A percentile compares a stretch with the other conserved stretches of the same genome.
Evolutionary conservation across 176 grass and related monocot species (phyloP).

Genomic region (Hordeum marinum): DNA sequence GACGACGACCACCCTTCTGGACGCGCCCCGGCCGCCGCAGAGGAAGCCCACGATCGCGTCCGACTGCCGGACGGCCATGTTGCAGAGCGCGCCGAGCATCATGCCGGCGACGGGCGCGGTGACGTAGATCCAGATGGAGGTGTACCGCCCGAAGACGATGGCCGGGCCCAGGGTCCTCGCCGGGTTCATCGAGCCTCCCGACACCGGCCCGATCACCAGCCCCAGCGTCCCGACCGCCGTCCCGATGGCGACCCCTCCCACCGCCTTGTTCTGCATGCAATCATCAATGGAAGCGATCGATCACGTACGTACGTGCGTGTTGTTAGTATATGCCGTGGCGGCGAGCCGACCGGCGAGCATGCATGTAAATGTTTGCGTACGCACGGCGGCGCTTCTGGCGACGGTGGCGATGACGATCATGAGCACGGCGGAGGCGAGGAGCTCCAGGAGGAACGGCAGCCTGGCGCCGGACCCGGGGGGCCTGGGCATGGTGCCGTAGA

Average conservation of each 20-base stretch:
- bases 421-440: conserved; percentile 47
- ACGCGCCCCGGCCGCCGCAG: neutral
- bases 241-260: conserved; percentile 38
- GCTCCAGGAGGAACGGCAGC: conserved; percentile 48
- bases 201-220: conserved; percentile 47
- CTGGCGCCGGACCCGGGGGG: neutral
- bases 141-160: conserved; percentile 37
- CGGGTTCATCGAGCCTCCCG: conserved; percentile 75
- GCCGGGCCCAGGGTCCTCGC: conserved; percentile 56
- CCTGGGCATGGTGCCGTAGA: conserved; percentile 37
- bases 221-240: conserved; percentile 16
- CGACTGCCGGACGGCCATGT: conserved; percentile 16
- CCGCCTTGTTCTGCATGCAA: conserved; percentile 15
- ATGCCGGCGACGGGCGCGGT: conserved; percentile 49
- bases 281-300: no score
- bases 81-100: conserved; percentile 39
- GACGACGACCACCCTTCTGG: neutral
- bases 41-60: conserved; percentile 29
- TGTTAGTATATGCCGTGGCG: no score
- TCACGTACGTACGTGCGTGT: no score
- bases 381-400: conserved; percentile 14
- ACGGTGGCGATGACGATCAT: conserved; percentile 63
- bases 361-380: no score
- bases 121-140: conserved; percentile 51
- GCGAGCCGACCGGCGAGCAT: no score